Conservation (phyloP, 2,329 filamentous ascomycete species). For the Sarocladium oryzae region DNA sequence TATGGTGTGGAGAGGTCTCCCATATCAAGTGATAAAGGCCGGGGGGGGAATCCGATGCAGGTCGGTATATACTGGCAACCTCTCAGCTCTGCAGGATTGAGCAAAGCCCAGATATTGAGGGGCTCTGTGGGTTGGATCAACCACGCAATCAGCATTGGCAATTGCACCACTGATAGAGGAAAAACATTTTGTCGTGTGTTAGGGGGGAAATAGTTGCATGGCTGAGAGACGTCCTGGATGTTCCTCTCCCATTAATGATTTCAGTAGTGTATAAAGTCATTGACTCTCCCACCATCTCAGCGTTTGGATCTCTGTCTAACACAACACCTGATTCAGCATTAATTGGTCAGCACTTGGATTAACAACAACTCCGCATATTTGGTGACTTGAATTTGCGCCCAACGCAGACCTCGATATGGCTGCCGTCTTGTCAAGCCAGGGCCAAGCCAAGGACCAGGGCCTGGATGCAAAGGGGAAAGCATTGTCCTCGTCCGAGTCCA, state of each 20-base stretch:
- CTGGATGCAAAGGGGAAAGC: background rate
- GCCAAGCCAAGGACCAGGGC: no score
- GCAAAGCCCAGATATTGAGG: background rate
- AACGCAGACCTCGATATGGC: background rate
- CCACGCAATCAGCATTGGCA: conserved; percentile 2
- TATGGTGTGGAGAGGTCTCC: no score
- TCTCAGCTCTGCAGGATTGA: background rate
- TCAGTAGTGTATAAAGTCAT: background rate
- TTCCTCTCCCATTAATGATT: background rate
- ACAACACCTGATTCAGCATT: no score
- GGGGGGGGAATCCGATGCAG: background rate
- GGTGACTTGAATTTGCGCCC: no score
- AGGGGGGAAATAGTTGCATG: background rate
- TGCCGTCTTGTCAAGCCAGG: background rate
- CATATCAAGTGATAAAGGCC: background rate
- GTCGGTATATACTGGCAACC: background rate
- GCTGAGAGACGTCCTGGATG: background rate
- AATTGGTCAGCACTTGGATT: no score
- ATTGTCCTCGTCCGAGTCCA: background rate
- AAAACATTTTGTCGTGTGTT: background rate
- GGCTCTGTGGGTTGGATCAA: background rate
- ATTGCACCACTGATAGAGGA: conserved; percentile 7
- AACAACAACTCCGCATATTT: no score
- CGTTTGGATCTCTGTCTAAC: background rate
- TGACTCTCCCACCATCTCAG: background rate